Conservation (phyloP, 768 basidiomycete genomes). For the Lactarius psammicola region DNA sequence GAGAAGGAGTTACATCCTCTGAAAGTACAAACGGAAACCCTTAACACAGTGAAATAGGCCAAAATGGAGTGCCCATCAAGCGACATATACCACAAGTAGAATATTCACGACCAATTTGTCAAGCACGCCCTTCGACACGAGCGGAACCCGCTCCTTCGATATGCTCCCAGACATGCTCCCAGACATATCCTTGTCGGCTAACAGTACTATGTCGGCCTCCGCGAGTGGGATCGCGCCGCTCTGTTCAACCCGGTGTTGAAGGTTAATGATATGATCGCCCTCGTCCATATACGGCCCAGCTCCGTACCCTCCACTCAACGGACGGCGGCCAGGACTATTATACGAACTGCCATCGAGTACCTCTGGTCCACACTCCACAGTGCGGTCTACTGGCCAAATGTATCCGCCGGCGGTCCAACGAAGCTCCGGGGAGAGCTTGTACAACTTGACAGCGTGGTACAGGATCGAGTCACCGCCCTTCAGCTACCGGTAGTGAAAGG, state of each 20-base stretch:
- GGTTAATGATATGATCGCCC: slow-evolving; percentile 35
- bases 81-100: slow-evolving; percentile 68
- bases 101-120: slow-evolving; percentile 76
- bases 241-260: slow-evolving; percentile 58
- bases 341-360: slow-evolving; percentile 40
- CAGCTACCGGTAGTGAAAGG: slow-evolving; percentile 44
- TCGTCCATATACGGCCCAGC: slow-evolving; percentile 41
- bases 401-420: slow-evolving; percentile 84
- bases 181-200: slow-evolving; percentile 51
- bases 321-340: slow-evolving; percentile 37
- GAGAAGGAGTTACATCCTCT: background rate
- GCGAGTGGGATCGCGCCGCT: slow-evolving; percentile 65
- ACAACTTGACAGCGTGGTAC: slow-evolving; percentile 73
- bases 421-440: slow-evolving; percentile 70
- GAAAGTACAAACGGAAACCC: slow-evolving; percentile 2
- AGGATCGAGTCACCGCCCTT: slow-evolving; percentile 75
- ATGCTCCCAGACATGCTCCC: slow-evolving; percentile 44
- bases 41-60: background rate
- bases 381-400: slow-evolving; percentile 72
- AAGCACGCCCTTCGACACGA: slow-evolving; percentile 62
- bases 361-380: slow-evolving; percentile 55
- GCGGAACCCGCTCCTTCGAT: slow-evolving; percentile 67
- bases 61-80: slow-evolving; percentile 38
- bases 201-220: slow-evolving; percentile 59
- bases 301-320: slow-evolving; percentile 46